Evolutionary conservation across 1,139 yeast genomes (phyloP), one percentile per base, ranked within the genome.

Genomic region (Kodamaea sp.): DNA sequence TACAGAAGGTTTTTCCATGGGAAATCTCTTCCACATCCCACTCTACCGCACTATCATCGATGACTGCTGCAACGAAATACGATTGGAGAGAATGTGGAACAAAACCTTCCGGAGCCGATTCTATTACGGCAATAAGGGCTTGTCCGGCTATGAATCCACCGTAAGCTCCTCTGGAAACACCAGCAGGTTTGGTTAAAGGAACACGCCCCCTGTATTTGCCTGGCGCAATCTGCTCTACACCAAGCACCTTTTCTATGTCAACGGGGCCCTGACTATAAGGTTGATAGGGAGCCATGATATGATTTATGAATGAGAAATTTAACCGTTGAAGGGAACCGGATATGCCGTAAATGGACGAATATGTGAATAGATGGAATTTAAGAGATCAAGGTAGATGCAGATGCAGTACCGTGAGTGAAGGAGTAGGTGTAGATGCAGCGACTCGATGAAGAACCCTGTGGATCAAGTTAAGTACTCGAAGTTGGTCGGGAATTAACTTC

Each of bases 71-170:
- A 31, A 69, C 53, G 39, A 68, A 69, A 46, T 66, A 67, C 22
- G 61, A 48, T 44, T 69, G 74, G 28, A 66, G 52, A 9, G 73
- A 65, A 44, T 69, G 68, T 4, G 73, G 70, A 29, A 55, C 54
- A 29, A 66, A 59, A 16, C 51, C 63, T 19, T 48, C 50, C 4
- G 39, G 42, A 7, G 68, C 49, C 8, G 70, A 51, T 30, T 54
- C 63, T 66, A 68, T 66, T 2, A 67, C 70, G 0, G 72, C 75
- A 27, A 57, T 41, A 8, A 61, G 35, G 1, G 61, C 59, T 43
- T 66, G 73, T 13, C 58, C 39, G 4, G 66, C 47, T 21, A 66
- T 50, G 32, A 68, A 74, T 3, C 74, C 75, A 2, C 75, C 75
- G 43, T 59, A 69, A 2, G 66, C 57, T 1, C 73, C 74, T 38